Percentiles rank a stretch among this genome's conserved stretches.
Evolutionary conservation across 441 rosid genomes (phyloP).

Genomic region (Euphorbia neoarborescens): DNA sequence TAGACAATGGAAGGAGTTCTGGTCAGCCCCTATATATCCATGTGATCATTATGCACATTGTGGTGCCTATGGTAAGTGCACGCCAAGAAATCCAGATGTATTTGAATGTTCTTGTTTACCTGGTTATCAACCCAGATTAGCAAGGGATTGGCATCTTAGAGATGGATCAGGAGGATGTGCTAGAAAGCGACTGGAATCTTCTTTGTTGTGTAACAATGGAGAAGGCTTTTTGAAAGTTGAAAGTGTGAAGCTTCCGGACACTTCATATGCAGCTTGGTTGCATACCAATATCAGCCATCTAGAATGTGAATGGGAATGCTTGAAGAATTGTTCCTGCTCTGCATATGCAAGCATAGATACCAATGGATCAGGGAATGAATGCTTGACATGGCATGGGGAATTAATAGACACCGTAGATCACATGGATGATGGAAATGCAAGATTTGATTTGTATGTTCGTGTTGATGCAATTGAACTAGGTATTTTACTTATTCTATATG

Average conservation of each 20-base stretch:
- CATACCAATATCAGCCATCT: background rate
- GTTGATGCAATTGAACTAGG: conserved; percentile 20
- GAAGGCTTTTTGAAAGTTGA: conserved; percentile 26
- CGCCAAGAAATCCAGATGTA: background rate
- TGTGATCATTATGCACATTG: conserved; percentile 27
- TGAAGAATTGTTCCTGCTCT: conserved; percentile 23
- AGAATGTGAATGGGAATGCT: conserved; percentile 22
- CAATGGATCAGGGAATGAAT: conserved; percentile 9
- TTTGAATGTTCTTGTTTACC: conserved; percentile 30
- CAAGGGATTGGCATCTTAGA: background rate
- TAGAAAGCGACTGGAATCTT: conserved; percentile 13
- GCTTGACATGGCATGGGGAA: conserved; percentile 24
- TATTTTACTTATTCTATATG: background rate
- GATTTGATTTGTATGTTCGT: conserved; percentile 18
- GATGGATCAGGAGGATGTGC: conserved; percentile 27
- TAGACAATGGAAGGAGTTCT: conserved; percentile 20
- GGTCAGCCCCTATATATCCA: conserved; percentile 2
- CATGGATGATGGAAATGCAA: background rate
- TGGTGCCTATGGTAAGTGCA: conserved; percentile 28
- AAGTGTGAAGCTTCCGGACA: conserved; percentile 22
- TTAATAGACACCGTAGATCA: conserved; percentile 9
- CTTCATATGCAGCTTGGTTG: conserved; percentile 12
- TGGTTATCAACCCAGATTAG: conserved; percentile 19
- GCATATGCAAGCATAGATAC: conserved; percentile 6
- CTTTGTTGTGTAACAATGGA: conserved; percentile 14